These are phyloP conservation scores for Argentina anserina DNA, from an alignment of 306 rosid species.

Conservation along the genomic window DNA sequence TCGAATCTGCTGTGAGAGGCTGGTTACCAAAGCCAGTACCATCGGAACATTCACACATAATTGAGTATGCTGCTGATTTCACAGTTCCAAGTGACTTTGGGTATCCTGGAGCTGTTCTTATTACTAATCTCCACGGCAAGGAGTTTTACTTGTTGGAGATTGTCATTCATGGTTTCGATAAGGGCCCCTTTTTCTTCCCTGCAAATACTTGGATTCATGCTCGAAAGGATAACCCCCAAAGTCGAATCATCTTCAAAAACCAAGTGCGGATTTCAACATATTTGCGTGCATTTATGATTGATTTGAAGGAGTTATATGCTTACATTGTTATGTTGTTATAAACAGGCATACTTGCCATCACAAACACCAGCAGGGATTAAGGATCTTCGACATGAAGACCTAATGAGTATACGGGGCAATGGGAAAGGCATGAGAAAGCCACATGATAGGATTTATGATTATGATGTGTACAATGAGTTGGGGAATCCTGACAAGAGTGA, in stretches of 20 bases:
- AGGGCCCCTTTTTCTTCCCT: conserved; percentile 77
- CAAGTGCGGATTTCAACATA: conserved; percentile 38
- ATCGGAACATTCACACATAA: conserved; percentile 35
- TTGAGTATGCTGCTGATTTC: conserved; percentile 69
- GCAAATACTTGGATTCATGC: conserved; percentile 95
- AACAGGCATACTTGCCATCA: conserved; percentile 75
- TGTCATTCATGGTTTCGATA: conserved; percentile 64
- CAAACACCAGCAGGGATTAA: conserved; percentile 79
- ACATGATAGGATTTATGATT: conserved; percentile 81
- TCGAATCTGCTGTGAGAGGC: conserved; percentile 59
- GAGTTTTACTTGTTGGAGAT: conserved; percentile 74
- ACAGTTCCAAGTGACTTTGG: conserved; percentile 62
- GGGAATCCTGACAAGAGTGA: conserved; percentile 77
- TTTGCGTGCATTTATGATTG: not conserved
- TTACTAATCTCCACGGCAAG: conserved; percentile 70
- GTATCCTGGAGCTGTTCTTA: conserved; percentile 66
- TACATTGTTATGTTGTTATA: conserved; percentile 5
- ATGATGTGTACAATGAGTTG: conserved; percentile 80
- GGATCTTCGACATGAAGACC: conserved; percentile 70
- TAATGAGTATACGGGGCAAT: conserved; percentile 60
- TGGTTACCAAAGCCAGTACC: conserved; percentile 69
- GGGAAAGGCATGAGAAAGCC: conserved; percentile 56
- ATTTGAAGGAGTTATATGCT: not conserved
- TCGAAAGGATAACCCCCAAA: conserved; percentile 50
- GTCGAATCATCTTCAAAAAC: conserved; percentile 76